Conservation (phyloP, 345 rosid genomes). For the Pugionium dolabratum region DNA sequence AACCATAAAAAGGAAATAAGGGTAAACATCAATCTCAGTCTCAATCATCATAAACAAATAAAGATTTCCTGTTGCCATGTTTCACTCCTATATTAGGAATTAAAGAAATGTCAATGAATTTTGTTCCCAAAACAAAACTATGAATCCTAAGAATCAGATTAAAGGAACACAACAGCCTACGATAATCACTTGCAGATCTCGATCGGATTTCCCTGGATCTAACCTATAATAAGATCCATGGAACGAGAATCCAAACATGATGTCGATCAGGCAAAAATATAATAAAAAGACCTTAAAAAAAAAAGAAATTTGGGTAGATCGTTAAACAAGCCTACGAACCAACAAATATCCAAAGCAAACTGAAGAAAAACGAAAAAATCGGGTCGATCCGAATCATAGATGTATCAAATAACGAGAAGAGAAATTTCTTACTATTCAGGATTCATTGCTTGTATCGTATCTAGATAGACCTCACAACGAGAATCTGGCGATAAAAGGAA, state of each 20-base stretch:
- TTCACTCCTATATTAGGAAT: not conserved
- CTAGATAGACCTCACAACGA: conserved; percentile 26
- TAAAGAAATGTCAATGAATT: not conserved
- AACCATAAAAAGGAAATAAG: not conserved
- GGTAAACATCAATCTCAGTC: conserved; percentile 1
- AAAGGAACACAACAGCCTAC: not conserved
- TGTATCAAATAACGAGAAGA: conserved; percentile 1
- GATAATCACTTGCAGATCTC: conserved; percentile 18
- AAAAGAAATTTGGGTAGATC: conserved; percentile 7
- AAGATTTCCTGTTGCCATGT: not conserved
- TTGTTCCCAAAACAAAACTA: not conserved
- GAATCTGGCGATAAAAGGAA: conserved; percentile 4
- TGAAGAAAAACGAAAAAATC: conserved; percentile 1
- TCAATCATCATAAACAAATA: not conserved
- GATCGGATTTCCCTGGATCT: conserved; percentile 22
- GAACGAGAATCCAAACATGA: conserved; percentile 13
- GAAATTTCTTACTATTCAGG: conserved; percentile 43
- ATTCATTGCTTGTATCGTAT: conserved; percentile 29
- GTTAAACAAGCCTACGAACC: not conserved
- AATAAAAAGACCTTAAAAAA: not conserved
- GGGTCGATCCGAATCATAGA: conserved; percentile 4
- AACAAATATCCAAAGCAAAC: conserved; percentile 18
- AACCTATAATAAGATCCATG: not conserved
- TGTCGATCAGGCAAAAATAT: not conserved
- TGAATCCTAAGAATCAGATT: not conserved